Conservation (phyloP, 305 asterid genomes). For the Withania somnifera region DNA sequence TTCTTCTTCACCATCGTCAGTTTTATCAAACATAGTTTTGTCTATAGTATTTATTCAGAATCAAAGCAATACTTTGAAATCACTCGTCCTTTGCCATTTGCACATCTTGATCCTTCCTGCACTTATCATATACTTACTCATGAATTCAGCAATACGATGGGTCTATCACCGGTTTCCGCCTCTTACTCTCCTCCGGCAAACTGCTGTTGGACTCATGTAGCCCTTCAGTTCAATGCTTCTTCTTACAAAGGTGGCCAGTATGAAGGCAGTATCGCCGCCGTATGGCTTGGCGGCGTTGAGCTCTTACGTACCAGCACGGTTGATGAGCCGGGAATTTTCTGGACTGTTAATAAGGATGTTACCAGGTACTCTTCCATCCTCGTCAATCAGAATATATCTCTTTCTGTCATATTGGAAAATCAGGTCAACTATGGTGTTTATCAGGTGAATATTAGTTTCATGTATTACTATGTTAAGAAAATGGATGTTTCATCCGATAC, state of each 20-base stretch:
- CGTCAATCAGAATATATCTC: conserved; percentile 25
- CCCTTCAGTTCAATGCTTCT: conserved; percentile 41
- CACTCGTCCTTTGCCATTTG: conserved; percentile 41
- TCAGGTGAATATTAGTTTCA: conserved; percentile 42
- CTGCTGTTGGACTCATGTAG: conserved; percentile 64
- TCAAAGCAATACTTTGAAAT: conserved; percentile 30
- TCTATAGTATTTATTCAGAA: too few species aligned
- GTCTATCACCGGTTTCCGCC: conserved; percentile 42
- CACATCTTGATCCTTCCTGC: conserved; percentile 42
- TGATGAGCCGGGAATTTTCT: conserved; percentile 31
- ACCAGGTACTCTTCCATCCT: conserved; percentile 55
- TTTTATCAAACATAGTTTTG: not conserved
- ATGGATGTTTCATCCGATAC: not conserved
- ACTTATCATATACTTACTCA: conserved; percentile 39
- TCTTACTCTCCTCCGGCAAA: conserved; percentile 39
- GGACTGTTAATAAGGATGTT: conserved; percentile 60
- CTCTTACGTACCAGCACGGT: conserved; percentile 79
- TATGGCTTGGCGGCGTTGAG: conserved; percentile 70
- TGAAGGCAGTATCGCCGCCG: conserved; percentile 68
- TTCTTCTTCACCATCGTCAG: too few species aligned
- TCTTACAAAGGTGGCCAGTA: conserved; percentile 57
- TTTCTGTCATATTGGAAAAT: conserved; percentile 74
- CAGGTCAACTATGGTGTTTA: conserved; percentile 48
- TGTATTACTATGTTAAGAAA: conserved; percentile 28
- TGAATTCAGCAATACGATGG: conserved; percentile 48